phyloP scores from a whole-genome alignment of 2,329 filamentous ascomycete genomes.

The Stachybotrys chartarum region DNA sequence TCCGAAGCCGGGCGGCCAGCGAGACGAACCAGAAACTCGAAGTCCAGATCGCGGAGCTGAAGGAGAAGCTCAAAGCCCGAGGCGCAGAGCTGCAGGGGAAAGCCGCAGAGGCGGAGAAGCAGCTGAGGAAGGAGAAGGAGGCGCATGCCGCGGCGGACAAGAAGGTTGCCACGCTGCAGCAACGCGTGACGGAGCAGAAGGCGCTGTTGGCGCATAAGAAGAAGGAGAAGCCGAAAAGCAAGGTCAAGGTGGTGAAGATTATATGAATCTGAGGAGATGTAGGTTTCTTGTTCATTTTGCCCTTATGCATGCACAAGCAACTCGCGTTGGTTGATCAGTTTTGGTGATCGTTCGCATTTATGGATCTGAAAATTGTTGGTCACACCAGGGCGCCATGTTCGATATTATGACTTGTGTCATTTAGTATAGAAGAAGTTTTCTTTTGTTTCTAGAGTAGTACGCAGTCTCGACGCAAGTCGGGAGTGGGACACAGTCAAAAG shows the following conservation, averaged over 20 bases:
- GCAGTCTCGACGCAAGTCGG: too few species aligned
- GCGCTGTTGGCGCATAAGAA: not conserved
- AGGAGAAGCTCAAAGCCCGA: not conserved
- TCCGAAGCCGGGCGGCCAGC: conserved; percentile 6
- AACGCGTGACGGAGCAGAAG: not conserved
- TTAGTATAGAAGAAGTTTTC: too few species aligned
- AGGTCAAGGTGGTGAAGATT: not conserved
- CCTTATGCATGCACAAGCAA: too few species aligned
- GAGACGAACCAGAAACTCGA: not conserved
- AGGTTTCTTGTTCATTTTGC: too few species aligned
- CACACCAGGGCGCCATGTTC: too few species aligned
- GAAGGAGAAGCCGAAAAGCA: not conserved
- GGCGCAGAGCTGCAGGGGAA: not conserved
- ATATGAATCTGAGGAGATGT: too few species aligned
- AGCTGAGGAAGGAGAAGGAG: not conserved
- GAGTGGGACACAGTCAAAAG: too few species aligned
- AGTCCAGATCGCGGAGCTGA: not conserved
- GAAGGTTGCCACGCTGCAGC: not conserved
- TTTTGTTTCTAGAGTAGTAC: too few species aligned
- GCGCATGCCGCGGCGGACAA: not conserved
- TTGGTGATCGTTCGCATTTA: too few species aligned
- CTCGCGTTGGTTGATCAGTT: too few species aligned
- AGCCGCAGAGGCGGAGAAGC: not conserved
- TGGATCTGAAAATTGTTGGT: too few species aligned
- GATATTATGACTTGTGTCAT: too few species aligned